Evolutionary conservation across 257 asterid genomes (phyloP), one percentile per base, ranked within the genome.

Genomic region (Plantago major): DNA sequence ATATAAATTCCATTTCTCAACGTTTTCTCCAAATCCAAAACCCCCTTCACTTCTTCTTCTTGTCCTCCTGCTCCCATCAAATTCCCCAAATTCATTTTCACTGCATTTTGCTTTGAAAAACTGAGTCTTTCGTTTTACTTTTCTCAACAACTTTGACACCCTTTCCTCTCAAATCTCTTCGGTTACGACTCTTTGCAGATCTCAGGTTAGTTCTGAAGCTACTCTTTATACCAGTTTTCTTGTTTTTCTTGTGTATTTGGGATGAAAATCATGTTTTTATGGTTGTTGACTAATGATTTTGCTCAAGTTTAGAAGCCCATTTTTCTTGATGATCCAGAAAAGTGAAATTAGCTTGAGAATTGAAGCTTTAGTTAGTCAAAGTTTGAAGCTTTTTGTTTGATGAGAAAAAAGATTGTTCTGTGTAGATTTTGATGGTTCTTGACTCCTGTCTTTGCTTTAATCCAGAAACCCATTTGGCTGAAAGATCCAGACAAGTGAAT

Each of bases 11-110:
- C 58, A 10, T 1, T 48, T 73, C 63, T 67, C 76, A 72, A 16
- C 76, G 11, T 71, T 69, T 71, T 56, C 78, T 71, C 60, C 69
- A 33, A 58, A 67, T 52, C 70, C 63, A 64, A 69, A 74, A 61
- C 64, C 66, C 42, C 52, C 69, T 59, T 43, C 50, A 54, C 60
- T 45, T 53, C 42, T 19, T 6, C 58, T 22, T 22, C 26, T n/a
- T n/a, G n/a, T 22, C 77, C 46, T 56, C 69, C 68, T 64, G 69
- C 71, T 58, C 38, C 67, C 67, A 63, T 46, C 12, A 19, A 1
- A 49, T 48, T 40, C 62, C 17, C 46, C 69, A 43, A 43, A 54
- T 4, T 62, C 66, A 14, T 3, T 57, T 22, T 14, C 10, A 33
- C 28, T 46, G 37, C 42, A 10, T 12, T 56, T 10, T 0, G 10